Conservation (phyloP, 805 yeast genomes). For the Pichia paraexigua region DNA sequence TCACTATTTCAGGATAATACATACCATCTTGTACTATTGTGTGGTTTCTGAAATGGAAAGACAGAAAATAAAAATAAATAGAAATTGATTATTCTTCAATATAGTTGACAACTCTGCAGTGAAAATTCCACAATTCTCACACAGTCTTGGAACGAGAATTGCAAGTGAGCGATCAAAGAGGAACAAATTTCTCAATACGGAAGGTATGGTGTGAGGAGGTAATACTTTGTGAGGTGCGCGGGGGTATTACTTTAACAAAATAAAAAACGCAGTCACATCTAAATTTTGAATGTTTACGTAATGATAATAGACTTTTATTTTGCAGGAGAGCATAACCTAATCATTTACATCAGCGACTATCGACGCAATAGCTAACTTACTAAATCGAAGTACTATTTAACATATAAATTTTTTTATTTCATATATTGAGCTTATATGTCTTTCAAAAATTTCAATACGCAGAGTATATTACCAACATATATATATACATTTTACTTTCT, state of each 20-base stretch:
- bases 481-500: too few relatives aligned
- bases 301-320: too few relatives aligned
- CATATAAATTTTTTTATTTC: too few relatives aligned
- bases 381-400: too few relatives aligned
- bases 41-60: constrained; percentile 4
- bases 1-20: not conserved
- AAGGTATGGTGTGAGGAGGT: not conserved
- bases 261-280: not conserved
- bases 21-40: constrained; percentile 9
- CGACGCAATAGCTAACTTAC: too few relatives aligned
- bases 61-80: not conserved
- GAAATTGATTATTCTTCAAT: not conserved
- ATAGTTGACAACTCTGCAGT: not conserved
- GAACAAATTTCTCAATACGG: not conserved
- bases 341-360: too few relatives aligned
- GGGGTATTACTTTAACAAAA: not conserved
- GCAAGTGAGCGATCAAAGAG: not conserved
- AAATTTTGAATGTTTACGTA: too few relatives aligned
- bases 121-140: not conserved
- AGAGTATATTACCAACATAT: too few relatives aligned
- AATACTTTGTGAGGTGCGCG: not conserved
- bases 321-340: too few relatives aligned
- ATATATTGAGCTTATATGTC: too few relatives aligned
- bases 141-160: not conserved
- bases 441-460: too few relatives aligned